Base-by-base conservation (phyloP, 805 yeast genomes). In the Wickerhamomyces mucosus region DNA sequence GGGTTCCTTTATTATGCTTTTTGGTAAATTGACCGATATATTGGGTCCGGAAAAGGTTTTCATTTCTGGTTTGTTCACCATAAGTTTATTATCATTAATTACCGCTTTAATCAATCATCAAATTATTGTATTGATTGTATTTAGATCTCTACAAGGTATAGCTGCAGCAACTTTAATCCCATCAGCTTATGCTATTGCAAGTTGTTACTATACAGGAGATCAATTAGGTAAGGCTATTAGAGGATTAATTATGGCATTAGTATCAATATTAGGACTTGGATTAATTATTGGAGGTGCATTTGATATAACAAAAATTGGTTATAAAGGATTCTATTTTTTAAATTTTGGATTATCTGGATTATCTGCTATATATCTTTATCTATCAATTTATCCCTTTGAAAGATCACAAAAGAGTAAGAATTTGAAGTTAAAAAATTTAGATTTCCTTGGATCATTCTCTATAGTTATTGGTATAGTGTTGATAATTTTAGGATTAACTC, bases 131-230 rank as follows among this genome's bases (percentile, higher is more conserved):
- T 42, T 66, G 30, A 59, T 64, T 31, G 56, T 65, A 0, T 54
- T 67, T 31, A 50, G 71, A 39, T 67, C 69, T 2, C 31, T 67
- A 1, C 72, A 65, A 40, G 72, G 72, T 10, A 41, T 64, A 6
- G 53, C 60, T 13, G 72, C 61, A 2, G 58, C 70, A 2, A 53
- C 59, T 5, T 35, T 61, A 8, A 46, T 67, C 13, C 72, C 71
- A 2, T 43, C 56, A 10, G 42, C 59, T 11, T 57, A 51, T 31
- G 57, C 61, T 0, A 34, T 61, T 9, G 48, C 58, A 6, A 56
- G 55, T 0, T 33, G 45, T 21, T 43, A 50, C 15, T 58, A 50
- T 33, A 29, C 38, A 7, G 61, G 56, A 2, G 42, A 47, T 18
- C 34, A 41, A 11, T 37, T 56, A 15, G 55, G 46, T 6, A 35